These are phyloP conservation scores for Polytrichum formosum DNA, from an alignment of 225 moss, liverwort and hornwort species.

Conservation along the genomic window DNA sequence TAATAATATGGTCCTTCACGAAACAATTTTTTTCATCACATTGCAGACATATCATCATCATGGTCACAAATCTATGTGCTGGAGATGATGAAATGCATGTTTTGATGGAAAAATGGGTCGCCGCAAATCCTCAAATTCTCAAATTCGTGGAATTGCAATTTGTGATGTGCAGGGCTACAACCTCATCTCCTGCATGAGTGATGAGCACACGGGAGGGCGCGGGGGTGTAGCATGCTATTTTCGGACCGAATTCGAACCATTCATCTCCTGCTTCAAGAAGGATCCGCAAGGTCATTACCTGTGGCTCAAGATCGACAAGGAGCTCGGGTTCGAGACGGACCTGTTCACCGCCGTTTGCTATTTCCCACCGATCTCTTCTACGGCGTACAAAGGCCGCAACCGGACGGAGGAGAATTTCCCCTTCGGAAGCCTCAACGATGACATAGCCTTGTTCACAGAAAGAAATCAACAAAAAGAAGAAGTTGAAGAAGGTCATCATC, in stretches of 20 bases:
- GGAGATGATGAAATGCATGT: background rate
- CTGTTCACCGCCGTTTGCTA: constrained; percentile 48
- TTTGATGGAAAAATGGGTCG: background rate
- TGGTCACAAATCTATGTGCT: background rate
- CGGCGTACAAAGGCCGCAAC: constrained; percentile 37
- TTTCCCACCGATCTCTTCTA: constrained; percentile 39
- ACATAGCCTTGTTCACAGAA: constrained; percentile 20
- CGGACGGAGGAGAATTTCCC: constrained; percentile 38
- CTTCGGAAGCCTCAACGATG: constrained; percentile 27
- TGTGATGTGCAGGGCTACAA: constrained; percentile 27
- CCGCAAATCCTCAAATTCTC: background rate
- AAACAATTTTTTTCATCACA: background rate
- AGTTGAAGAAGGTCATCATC: too few species aligned
- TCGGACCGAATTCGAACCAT: constrained; percentile 20
- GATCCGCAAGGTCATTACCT: constrained; percentile 43
- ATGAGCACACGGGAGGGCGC: constrained; percentile 28
- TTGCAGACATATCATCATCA: background rate
- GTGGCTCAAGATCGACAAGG: constrained; percentile 39
- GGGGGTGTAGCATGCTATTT: constrained; percentile 53
- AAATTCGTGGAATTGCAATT: background rate
- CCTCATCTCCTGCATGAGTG: constrained; percentile 39
- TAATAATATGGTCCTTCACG: background rate
- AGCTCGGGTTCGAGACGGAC: constrained; percentile 35
- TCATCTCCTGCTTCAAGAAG: constrained; percentile 25
- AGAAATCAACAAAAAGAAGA: constrained; percentile 2